Percentiles rank a stretch among this genome's conserved stretches.
These are phyloP conservation scores for Coniosporium tulheliwenetii DNA, from an alignment of 2,329 filamentous ascomycete genomes.

Conservation along the genomic window DNA sequence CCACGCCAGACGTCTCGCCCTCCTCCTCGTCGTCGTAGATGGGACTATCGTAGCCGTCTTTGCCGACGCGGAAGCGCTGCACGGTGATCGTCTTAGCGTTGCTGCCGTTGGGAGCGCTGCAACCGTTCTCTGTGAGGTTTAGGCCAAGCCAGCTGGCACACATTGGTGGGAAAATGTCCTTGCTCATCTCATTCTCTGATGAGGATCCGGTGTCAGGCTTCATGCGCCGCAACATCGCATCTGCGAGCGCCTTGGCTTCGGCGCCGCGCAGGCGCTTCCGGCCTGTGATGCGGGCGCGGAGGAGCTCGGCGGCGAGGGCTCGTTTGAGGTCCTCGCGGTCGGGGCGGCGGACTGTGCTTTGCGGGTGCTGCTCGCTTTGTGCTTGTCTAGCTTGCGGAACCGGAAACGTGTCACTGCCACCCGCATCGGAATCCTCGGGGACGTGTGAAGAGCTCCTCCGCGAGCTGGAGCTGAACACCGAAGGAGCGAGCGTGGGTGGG, in stretches of 20 bases:
- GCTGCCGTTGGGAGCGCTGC: conserved; percentile 15
- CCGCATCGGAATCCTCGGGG: background rate
- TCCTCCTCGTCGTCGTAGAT: conserved; percentile 21
- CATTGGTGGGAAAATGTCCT: conserved; percentile 21
- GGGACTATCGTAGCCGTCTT: conserved; percentile 22
- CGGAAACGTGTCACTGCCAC: background rate
- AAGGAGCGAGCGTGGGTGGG: background rate
- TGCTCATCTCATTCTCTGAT: conserved; percentile 15
- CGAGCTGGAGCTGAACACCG: background rate
- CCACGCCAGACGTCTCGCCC: conserved; percentile 1
- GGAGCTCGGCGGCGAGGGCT: conserved; percentile 28
- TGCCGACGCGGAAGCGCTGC: conserved; percentile 23
- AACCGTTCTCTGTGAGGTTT: conserved; percentile 14
- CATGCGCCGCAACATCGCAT: conserved; percentile 21
- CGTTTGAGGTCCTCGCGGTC: conserved; percentile 27
- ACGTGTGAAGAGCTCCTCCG: background rate
- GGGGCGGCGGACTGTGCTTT: conserved; percentile 6
- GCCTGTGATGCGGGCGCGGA: conserved; percentile 27
- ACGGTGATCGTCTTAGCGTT: conserved; percentile 22
- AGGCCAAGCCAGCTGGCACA: conserved; percentile 27
- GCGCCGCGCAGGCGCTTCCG: conserved; percentile 26
- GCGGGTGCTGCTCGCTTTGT: conserved; percentile 9
- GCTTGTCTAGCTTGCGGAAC: conserved; percentile 9
- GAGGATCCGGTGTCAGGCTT: conserved; percentile 18
- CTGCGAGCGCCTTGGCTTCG: conserved; percentile 30